Base-by-base conservation (phyloP, 1,284 basidiomycete species). In the Vanrija sp. region DNA sequence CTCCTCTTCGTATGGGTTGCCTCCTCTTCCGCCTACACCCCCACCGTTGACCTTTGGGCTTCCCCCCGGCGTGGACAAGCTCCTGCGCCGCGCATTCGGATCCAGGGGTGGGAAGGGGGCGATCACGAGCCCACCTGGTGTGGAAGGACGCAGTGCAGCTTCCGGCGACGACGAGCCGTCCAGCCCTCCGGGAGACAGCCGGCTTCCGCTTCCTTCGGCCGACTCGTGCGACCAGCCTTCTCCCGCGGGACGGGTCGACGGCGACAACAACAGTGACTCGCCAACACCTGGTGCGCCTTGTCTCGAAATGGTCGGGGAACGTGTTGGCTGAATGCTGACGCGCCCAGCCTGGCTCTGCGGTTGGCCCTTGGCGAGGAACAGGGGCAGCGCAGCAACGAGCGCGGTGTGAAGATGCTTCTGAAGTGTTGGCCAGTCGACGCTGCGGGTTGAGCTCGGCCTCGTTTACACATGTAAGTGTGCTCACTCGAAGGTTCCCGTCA, bases 81-180 rank as follows among this genome's bases (percentile, higher is more conserved):
- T 81, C 77, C 62, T 81, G 81, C 57, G 80, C 65, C 54, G 81
- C 79, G 62, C 78, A 74, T 49, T 78, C 72, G 62, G 64, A 38
- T 75, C 64, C n/a, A 74, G 82, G 21, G 85, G 83, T 12, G 86
- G 85, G 67, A 93, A 93, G 1, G 91, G 89, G 5, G 89, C 83
- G 12, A 93, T 77, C 62, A 85, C 86, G 16, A 91, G 77, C 26
- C 89, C 88, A 3, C 88, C 88, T 0, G 55, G 60, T 8, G 78
- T 78, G 1, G 71, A 73, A 0, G 76, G 74, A 40, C 55, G 59
- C 6, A 69, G 53, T 46, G 57, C 38, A 46, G 51, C 23, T 43
- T 60, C 51, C 26, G 56, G 60, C 44, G 65, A 57, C 43, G 60
- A 16, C 23, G 25, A 42, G 38, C 39, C 39, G 2, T 34, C 18